These are phyloP conservation scores for Naumovozyma castellii DNA, from an alignment of 805 yeast genomes.

Conservation along the genomic window DNA sequence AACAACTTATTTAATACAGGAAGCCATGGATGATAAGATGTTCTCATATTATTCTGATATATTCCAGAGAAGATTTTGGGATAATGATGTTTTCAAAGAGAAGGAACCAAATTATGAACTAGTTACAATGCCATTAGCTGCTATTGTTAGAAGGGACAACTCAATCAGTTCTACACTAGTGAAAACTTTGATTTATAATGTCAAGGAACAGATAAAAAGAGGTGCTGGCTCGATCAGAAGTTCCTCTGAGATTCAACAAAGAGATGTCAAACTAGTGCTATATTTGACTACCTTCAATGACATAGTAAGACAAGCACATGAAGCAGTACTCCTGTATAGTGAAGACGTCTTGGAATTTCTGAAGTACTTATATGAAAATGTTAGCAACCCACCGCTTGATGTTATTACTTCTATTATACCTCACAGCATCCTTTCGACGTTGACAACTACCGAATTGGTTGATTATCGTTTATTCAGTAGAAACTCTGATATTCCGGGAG, in stretches of 20 bases:
- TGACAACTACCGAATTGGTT: constrained; percentile 49
- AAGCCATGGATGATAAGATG: constrained; percentile 51
- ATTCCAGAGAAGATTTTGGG: constrained; percentile 35
- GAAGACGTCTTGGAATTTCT: constrained; percentile 37
- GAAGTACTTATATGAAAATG: constrained; percentile 19
- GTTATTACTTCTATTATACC: constrained; percentile 52
- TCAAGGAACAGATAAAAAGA: constrained; percentile 57
- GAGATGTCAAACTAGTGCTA: constrained; percentile 71
- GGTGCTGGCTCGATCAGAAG: constrained; percentile 75
- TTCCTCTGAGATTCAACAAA: constrained; percentile 56
- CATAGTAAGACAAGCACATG: constrained; percentile 59
- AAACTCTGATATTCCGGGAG: constrained; percentile 30
- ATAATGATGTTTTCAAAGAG: constrained; percentile 45
- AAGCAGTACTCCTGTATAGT: constrained; percentile 35
- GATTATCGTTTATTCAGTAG: constrained; percentile 49
- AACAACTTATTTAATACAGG: constrained; percentile 41
- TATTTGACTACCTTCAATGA: constrained; percentile 62
- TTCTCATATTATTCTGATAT: constrained; percentile 37
- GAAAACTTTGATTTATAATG: constrained; percentile 30
- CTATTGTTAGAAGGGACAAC: constrained; percentile 52
- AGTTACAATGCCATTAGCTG: constrained; percentile 63
- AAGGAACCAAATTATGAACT: constrained; percentile 54
- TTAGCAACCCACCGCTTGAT: constrained; percentile 46
- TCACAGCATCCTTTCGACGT: constrained; percentile 55
- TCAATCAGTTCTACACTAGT: constrained; percentile 20